These are phyloP conservation scores for Tulasnella sp. DNA, from an alignment of 768 basidiomycete genomes.

Conservation along the genomic window DNA sequence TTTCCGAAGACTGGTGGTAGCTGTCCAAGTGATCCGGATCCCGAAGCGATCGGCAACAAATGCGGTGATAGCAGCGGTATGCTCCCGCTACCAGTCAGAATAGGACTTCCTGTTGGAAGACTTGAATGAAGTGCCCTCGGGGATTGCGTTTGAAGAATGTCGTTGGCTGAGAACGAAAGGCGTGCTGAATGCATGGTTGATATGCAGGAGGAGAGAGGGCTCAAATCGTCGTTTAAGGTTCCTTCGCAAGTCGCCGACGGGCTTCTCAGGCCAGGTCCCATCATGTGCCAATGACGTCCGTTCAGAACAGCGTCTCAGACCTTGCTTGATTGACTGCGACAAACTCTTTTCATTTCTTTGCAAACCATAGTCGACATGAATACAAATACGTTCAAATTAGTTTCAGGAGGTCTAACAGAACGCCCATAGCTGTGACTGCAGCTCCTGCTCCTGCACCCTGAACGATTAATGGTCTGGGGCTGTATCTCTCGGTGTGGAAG, in stretches of 20 bases:
- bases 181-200: neutral
- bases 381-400: constrained; percentile 22
- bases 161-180: neutral
- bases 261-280: too few species aligned
- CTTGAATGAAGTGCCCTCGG: neutral
- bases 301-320: too few species aligned
- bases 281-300: too few species aligned
- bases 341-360: too few species aligned
- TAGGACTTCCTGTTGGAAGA: neutral
- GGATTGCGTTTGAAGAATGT: neutral
- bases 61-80: neutral
- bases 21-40: neutral
- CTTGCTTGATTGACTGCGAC: too few species aligned
- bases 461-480: constrained; percentile 78
- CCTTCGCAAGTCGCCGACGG: too few species aligned
- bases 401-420: constrained; percentile 73
- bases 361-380: neutral
- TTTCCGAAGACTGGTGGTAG: constrained; percentile 2
- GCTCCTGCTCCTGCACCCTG: constrained; percentile 98
- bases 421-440: constrained; percentile 97
- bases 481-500: constrained; percentile 92
- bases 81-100: neutral
- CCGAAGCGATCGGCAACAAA: neutral
- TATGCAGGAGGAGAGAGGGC: neutral
- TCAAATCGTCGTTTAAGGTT: neutral